Evolutionary conservation across 2,329 filamentous ascomycete species (phyloP).

Genomic region (Aspergillus quadrilineatus): DNA sequence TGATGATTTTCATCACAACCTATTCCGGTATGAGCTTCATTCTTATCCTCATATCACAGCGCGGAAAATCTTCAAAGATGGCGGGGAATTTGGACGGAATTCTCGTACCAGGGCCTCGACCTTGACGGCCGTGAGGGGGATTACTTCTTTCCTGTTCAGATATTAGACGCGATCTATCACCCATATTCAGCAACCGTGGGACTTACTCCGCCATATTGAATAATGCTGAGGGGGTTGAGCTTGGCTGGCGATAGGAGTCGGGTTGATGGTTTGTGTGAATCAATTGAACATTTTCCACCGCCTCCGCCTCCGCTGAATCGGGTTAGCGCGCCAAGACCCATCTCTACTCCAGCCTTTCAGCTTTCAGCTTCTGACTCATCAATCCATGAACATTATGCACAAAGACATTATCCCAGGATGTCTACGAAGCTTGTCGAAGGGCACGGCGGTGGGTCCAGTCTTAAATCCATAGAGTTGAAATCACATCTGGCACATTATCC

Average conservation of each 20-base stretch:
- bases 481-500: not conserved
- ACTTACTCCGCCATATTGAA: slow-evolving; percentile 36
- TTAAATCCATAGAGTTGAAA: not conserved
- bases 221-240: slow-evolving; percentile 23
- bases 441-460: not conserved
- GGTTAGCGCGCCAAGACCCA: slow-evolving; percentile 30
- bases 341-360: not conserved
- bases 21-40: slow-evolving; percentile 42
- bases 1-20: slow-evolving; percentile 98
- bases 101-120: slow-evolving; percentile 83
- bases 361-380: not conserved
- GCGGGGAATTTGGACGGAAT: slow-evolving; percentile 29
- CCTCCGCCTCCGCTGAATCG: slow-evolving; percentile 15
- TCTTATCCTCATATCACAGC: not conserved
- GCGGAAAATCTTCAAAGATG: slow-evolving; percentile 17
- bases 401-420: too few relatives aligned
- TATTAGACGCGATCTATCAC: slow-evolving; percentile 17
- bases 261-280: slow-evolving; percentile 34
- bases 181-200: not conserved
- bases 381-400: not conserved
- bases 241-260: slow-evolving; percentile 19
- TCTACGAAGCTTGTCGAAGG: too few relatives aligned
- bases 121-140: slow-evolving; percentile 80
- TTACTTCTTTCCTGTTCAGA: slow-evolving; percentile 56
- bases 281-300: slow-evolving; percentile 32